These are phyloP conservation scores for Martensiomyces pterosporus DNA, from an alignment of 192 early-diverging fungal genomes.

Conservation along the genomic window DNA sequence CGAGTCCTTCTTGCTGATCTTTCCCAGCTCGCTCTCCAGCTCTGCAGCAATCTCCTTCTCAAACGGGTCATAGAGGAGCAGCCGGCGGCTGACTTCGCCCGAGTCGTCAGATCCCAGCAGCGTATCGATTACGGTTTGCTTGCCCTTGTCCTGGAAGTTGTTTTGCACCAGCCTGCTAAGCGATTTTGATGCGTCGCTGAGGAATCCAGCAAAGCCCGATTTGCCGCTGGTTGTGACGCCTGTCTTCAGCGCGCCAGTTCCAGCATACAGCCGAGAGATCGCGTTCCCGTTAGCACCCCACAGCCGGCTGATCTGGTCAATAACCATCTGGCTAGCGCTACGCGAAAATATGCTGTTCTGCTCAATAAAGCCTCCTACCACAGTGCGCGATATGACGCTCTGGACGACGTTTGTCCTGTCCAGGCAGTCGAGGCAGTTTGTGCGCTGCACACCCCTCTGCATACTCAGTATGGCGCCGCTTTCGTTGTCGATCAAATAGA, in stretches of 20 bases:
- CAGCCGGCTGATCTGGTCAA: constrained; percentile 55
- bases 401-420: constrained; percentile 93
- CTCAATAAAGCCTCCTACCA: constrained; percentile 47
- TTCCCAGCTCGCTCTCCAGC: constrained; percentile 23
- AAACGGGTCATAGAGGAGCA: constrained; percentile 39
- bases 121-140: constrained; percentile 89
- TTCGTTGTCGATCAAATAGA: constrained; percentile 64
- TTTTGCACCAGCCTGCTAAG: constrained; percentile 92
- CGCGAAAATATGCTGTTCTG: constrained; percentile 11
- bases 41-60: constrained; percentile 19
- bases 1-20: constrained; percentile 30
- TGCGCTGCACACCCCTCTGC: constrained; percentile 84
- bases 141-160: constrained; percentile 91
- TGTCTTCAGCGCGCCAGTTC: constrained; percentile 93
- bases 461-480: constrained; percentile 53
- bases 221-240: constrained; percentile 88
- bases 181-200: constrained; percentile 92
- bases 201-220: constrained; percentile 56
- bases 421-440: constrained; percentile 88
- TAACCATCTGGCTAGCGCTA: constrained; percentile 15
- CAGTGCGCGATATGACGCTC: constrained; percentile 61
- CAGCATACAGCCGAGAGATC: constrained; percentile 89
- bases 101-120: constrained; percentile 62
- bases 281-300: constrained; percentile 91
- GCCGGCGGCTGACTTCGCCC: constrained; percentile 27